Conservation (phyloP, 2,329 filamentous ascomycete species). For the Cytospora piceicola region DNA sequence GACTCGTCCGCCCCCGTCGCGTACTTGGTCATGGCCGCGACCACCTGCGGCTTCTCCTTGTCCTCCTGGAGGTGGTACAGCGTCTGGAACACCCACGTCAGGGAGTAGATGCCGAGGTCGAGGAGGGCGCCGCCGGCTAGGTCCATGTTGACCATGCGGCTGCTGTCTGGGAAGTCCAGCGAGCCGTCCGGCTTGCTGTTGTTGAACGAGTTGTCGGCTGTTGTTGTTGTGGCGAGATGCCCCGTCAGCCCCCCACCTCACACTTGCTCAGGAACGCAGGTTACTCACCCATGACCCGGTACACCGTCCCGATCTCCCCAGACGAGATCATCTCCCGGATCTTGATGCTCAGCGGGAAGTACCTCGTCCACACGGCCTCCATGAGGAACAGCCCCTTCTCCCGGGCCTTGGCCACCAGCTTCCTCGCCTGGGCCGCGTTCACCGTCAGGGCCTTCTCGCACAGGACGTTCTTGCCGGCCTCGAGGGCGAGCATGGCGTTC, state of each 20-base stretch:
- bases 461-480: conserved; percentile 84
- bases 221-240: neutral
- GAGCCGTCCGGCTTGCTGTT: conserved; percentile 59
- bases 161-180: conserved; percentile 60
- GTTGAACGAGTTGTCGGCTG: conserved; percentile 65
- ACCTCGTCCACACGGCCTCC: conserved; percentile 90
- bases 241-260: neutral
- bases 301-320: conserved; percentile 63
- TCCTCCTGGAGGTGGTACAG: conserved; percentile 79
- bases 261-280: neutral
- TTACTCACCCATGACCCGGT: conserved; percentile 59
- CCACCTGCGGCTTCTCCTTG: conserved; percentile 67
- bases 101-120: conserved; percentile 84
- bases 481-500: conserved; percentile 81
- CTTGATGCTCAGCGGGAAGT: conserved; percentile 81
- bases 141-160: conserved; percentile 82
- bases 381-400: conserved; percentile 77
- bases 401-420: conserved; percentile 71
- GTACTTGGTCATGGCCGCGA: conserved; percentile 73
- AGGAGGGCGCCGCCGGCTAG: conserved; percentile 82
- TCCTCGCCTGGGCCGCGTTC: conserved; percentile 75
- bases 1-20: conserved; percentile 75
- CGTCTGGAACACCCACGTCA: conserved; percentile 91
- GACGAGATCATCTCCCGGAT: conserved; percentile 66
- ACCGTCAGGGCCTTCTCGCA: conserved; percentile 92